phyloP scores from a whole-genome alignment of 495 filamentous ascomycete genomes.

The Friedmanniomyces simplex region DNA sequence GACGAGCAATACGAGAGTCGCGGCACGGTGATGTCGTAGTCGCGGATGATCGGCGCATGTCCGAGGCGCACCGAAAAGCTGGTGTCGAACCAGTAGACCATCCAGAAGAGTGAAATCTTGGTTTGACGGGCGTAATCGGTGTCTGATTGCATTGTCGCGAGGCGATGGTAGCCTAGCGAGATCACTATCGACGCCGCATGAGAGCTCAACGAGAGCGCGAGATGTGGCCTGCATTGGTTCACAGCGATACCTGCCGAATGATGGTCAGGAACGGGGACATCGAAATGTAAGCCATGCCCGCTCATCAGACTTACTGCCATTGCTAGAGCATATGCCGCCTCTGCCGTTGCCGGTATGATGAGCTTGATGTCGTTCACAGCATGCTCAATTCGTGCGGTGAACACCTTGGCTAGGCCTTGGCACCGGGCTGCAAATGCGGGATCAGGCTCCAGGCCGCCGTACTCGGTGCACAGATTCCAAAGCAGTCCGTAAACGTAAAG shows the following conservation, averaged over 20 bases:
- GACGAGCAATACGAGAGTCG: not conserved
- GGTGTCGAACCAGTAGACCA: slow-evolving; percentile 50
- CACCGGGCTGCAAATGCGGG: not conserved
- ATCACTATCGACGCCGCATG: slow-evolving; percentile 20
- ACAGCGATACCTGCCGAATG: not conserved
- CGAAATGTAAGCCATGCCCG: not conserved
- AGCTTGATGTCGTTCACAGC: not conserved
- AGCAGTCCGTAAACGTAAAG: not conserved
- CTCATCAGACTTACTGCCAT: not conserved
- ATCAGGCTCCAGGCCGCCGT: not conserved
- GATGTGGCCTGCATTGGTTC: not conserved
- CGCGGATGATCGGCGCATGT: slow-evolving; percentile 49
- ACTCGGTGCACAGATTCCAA: not conserved
- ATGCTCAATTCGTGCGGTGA: not conserved
- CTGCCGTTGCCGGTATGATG: not conserved
- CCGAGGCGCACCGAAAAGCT: slow-evolving; percentile 54
- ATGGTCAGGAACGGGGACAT: not conserved
- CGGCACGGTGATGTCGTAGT: slow-evolving; percentile 45
- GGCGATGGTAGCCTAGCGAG: slow-evolving; percentile 53
- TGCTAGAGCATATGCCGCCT: not conserved
- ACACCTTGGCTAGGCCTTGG: not conserved
- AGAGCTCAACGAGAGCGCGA: not conserved
- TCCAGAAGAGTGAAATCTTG: slow-evolving; percentile 47
- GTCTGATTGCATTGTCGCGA: slow-evolving; percentile 42
- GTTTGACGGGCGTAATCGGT: slow-evolving; percentile 29